These are phyloP conservation scores for Pythium grandisporangium DNA, from an alignment of 352 stramenopile genomes.

Conservation along the genomic window DNA sequence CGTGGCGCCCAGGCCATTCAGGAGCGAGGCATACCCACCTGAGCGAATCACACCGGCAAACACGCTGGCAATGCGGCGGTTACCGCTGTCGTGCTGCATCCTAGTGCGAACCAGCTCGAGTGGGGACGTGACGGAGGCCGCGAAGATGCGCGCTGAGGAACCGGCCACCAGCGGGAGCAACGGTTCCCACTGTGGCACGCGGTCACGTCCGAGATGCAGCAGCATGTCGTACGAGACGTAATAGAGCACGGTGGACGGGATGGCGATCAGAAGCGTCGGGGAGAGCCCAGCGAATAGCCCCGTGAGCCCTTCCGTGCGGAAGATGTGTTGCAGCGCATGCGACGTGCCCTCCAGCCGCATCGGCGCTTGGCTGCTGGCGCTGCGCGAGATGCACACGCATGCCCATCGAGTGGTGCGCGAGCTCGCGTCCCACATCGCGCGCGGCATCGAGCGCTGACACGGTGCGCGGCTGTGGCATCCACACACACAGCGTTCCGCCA, in stretches of 20 bases:
- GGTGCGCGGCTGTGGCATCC: constrained; percentile 27
- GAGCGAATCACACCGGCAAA: constrained; percentile 47
- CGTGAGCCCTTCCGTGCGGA: constrained; percentile 58
- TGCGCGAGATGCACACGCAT: constrained; percentile 39
- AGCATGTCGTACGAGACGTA: constrained; percentile 93
- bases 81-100: constrained; percentile 48
- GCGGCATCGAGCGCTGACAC: constrained; percentile 44
- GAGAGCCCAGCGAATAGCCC: constrained; percentile 85
- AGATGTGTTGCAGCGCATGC: constrained; percentile 73
- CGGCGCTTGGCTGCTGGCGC: constrained; percentile 11
- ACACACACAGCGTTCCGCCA: constrained; percentile 29
- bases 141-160: constrained; percentile 50
- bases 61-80: constrained; percentile 20
- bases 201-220: constrained; percentile 31
- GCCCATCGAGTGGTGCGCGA: constrained; percentile 15
- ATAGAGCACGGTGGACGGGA: constrained; percentile 93
- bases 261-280: constrained; percentile 89
- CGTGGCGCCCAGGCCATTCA: constrained; percentile 85
- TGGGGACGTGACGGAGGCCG: constrained; percentile 75
- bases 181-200: constrained; percentile 19
- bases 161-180: constrained; percentile 64
- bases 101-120: constrained; percentile 86
- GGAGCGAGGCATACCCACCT: constrained; percentile 73
- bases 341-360: constrained; percentile 36
- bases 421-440: constrained; percentile 29